A percentile compares a stretch with the other conserved stretches of the same genome.
Evolutionary conservation across 805 yeast species (phyloP).

Genomic region (Sugiyamaella marilandica): DNA sequence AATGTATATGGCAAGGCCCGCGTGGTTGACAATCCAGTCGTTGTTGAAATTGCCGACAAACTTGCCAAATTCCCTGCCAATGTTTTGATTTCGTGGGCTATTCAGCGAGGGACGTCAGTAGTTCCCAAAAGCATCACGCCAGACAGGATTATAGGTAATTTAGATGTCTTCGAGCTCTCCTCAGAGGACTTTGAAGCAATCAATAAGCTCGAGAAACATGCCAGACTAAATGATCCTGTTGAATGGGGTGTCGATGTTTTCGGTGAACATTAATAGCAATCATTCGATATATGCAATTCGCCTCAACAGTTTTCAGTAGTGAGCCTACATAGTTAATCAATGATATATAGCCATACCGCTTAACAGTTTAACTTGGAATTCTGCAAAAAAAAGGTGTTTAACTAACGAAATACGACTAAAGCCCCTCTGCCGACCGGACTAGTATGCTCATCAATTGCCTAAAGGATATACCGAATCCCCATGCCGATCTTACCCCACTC

Average conservation of each 20-base stretch:
- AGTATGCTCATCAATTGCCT: neutral
- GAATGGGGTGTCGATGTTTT: constrained; percentile 30
- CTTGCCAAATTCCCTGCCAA: constrained; percentile 56
- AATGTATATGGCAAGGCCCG: constrained; percentile 19
- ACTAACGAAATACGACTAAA: too few species aligned
- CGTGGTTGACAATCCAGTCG: constrained; percentile 47
- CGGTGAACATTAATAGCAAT: constrained; percentile 17
- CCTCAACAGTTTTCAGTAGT: too few species aligned
- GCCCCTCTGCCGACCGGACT: too few species aligned
- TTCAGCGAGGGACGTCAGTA: constrained; percentile 65
- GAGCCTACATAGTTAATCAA: neutral
- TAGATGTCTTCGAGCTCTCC: constrained; percentile 49
- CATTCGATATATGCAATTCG: too few species aligned
- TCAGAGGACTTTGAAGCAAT: constrained; percentile 35
- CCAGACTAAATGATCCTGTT: constrained; percentile 28
- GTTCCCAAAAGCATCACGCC: constrained; percentile 73
- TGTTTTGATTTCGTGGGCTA: constrained; percentile 72
- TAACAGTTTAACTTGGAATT: too few species aligned
- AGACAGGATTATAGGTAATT: constrained; percentile 55
- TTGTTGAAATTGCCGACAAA: constrained; percentile 49
- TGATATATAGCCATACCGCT: too few species aligned
- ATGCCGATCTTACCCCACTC: neutral
- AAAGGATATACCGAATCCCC: neutral
- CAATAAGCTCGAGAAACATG: constrained; percentile 21
- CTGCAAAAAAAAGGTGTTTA: too few species aligned